Evolutionary conservation across 2,329 filamentous ascomycete species (phyloP).

Genomic region (Microcyclospora tardicrescens): DNA sequence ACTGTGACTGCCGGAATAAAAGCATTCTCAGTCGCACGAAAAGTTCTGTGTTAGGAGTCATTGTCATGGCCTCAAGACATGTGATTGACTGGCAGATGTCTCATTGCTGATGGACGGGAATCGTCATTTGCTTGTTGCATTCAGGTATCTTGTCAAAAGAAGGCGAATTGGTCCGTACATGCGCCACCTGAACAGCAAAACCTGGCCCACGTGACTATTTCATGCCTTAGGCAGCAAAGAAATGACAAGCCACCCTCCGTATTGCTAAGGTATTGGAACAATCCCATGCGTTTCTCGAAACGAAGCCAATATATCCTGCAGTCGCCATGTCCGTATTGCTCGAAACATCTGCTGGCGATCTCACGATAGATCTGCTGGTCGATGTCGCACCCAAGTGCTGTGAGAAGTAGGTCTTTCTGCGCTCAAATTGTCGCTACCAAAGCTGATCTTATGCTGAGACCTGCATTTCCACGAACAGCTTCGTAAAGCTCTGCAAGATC

Average conservation of each 20-base stretch:
- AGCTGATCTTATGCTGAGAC: constrained; percentile 46
- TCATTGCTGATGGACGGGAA: too few species aligned
- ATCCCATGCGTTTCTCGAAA: constrained; percentile 7
- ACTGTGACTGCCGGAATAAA: too few species aligned
- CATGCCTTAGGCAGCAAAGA: neutral
- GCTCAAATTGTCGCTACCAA: constrained; percentile 12
- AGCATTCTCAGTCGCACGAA: too few species aligned
- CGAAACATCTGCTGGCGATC: constrained; percentile 84
- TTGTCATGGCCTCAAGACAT: too few species aligned
- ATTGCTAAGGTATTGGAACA: neutral
- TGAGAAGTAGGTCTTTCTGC: constrained; percentile 66
- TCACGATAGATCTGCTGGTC: constrained; percentile 84
- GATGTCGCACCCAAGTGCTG: constrained; percentile 84
- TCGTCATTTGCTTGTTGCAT: too few species aligned
- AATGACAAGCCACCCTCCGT: neutral
- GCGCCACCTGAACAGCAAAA: too few species aligned
- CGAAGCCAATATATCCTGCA: neutral
- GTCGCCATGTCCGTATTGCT: constrained; percentile 73
- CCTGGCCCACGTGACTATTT: too few species aligned
- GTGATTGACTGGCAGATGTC: too few species aligned
- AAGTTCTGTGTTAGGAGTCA: too few species aligned
- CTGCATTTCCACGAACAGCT: constrained; percentile 45
- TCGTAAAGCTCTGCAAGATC: constrained; percentile 94
- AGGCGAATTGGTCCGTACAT: too few species aligned
- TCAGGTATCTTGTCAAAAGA: too few species aligned